Evolutionary conservation across 2,329 filamentous ascomycete species (phyloP), one percentile per base, ranked within the genome.

Genomic region (Endothia cerciana): DNA sequence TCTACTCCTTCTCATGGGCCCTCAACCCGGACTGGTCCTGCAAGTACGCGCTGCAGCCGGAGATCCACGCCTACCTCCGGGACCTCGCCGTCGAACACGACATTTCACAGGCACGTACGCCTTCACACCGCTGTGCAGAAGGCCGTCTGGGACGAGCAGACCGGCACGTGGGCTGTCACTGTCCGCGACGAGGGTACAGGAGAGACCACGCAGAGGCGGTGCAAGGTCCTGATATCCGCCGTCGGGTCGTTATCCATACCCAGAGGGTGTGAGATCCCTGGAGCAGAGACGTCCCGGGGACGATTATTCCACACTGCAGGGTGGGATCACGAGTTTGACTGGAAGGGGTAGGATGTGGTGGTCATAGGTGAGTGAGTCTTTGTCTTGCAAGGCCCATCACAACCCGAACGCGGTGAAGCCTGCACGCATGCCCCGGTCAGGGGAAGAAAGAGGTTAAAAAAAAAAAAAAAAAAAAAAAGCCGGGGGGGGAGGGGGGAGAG

Each of bases 101-200:
- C 15, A 70, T 76, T n/a, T 22, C 70, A 77, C 40, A 74, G 77
- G 56, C 77, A 78, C 61, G 72, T 81, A 19, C 74, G 75, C 51
- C 75, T 80, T 38, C 73, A 76, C 41, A 75, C 74, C 4, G 72
- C 75, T 47, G 76, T 81, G 0, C 72, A 76, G 45, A 74, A 72
- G 56, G 77, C 75, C 2, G 65, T 41, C 0, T 81, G 79, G 79
- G 72, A 79, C 60, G 78, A 79, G 60, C 61, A 70, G 4, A 69
- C 66, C 6, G 74, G 74, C 2, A 70, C 74, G 5, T 80, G 78
- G 77, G 10, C 30, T 22, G 60, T 62, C 45, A 49, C 43, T 8
- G 1, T 55, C 8, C 30, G 17, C 15, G 45, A 55, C 22, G n/a
- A 28, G 10, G 15, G 6, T 15, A 62, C 60, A 11, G 22, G 60